Evolutionary conservation across 2,329 filamentous ascomycete genomes (phyloP).

Genomic region (Phyllosticta citriasiana): DNA sequence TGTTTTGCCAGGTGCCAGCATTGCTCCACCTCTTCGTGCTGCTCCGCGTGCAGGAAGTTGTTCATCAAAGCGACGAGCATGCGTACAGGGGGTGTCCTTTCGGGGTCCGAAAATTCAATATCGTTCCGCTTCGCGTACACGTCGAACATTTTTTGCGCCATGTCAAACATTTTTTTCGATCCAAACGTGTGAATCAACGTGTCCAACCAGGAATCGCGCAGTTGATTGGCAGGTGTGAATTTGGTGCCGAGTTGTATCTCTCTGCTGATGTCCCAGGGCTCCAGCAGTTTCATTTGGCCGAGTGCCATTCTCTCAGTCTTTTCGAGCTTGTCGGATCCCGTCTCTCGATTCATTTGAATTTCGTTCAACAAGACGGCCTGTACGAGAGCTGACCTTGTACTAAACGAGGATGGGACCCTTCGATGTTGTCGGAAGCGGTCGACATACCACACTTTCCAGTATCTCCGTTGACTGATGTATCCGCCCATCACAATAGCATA

Average conservation of each 20-base stretch:
- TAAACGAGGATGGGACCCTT: constrained; percentile 31
- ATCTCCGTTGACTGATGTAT: constrained; percentile 31
- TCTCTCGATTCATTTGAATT: constrained; percentile 10
- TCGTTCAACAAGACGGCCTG: constrained; percentile 19
- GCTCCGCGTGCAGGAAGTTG: constrained; percentile 47
- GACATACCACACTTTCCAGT: constrained; percentile 41
- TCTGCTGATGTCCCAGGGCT: constrained; percentile 21
- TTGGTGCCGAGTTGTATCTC: constrained; percentile 19
- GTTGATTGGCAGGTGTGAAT: constrained; percentile 23
- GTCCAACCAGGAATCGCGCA: constrained; percentile 43
- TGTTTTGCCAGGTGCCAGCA: constrained; percentile 53
- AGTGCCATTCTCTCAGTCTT: constrained; percentile 14
- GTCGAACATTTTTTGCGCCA: constrained; percentile 45
- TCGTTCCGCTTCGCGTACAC: constrained; percentile 32
- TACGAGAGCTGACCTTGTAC: constrained; percentile 33
- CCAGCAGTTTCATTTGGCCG: constrained; percentile 14
- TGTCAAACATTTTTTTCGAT: constrained; percentile 20
- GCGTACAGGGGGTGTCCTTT: constrained; percentile 38
- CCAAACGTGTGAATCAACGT: constrained; percentile 48
- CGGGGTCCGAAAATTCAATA: neutral
- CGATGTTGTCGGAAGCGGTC: constrained; percentile 34
- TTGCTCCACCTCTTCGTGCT: constrained; percentile 50
- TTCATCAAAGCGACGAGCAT: constrained; percentile 60
- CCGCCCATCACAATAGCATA: constrained; percentile 46
- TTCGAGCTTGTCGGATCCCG: constrained; percentile 9